phyloP scores from a whole-genome alignment of 306 rosid genomes.

The Begonia fuchsioides region DNA sequence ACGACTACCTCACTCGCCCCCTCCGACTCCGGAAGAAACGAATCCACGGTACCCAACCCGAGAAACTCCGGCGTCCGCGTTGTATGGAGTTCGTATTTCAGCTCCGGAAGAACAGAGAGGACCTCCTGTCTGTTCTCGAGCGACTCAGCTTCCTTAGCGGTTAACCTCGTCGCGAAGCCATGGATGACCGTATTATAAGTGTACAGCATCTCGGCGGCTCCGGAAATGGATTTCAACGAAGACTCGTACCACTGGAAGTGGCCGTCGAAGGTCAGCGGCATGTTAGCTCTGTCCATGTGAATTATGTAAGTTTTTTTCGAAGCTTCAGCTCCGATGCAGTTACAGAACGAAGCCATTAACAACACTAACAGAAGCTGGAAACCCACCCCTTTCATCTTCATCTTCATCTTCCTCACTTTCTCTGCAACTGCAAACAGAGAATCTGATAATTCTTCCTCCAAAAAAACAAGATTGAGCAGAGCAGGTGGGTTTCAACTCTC shows the following conservation, averaged over 20 bases:
- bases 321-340: constrained; percentile 19
- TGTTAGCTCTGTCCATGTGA: constrained; percentile 66
- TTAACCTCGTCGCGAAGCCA: constrained; percentile 78
- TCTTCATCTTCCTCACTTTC: constrained; percentile 20
- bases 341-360: constrained; percentile 13
- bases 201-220: constrained; percentile 60
- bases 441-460: too few species aligned
- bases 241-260: constrained; percentile 60
- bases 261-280: constrained; percentile 50
- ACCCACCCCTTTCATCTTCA: constrained; percentile 24
- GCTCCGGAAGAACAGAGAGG: constrained; percentile 47
- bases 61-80: constrained; percentile 84
- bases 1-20: constrained; percentile 37
- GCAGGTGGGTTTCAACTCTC: too few species aligned
- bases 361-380: constrained; percentile 22
- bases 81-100: constrained; percentile 67
- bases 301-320: constrained; percentile 51
- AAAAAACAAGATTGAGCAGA: too few species aligned
- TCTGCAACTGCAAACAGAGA: neutral
- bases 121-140: constrained; percentile 49
- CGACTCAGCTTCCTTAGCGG: constrained; percentile 46
- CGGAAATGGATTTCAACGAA: constrained; percentile 55
- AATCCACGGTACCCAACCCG: constrained; percentile 28
- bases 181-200: constrained; percentile 54
- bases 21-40: constrained; percentile 11